Evolutionary conservation across 345 rosid genomes (phyloP).

Genomic region (Microthlaspi erraticum): DNA sequence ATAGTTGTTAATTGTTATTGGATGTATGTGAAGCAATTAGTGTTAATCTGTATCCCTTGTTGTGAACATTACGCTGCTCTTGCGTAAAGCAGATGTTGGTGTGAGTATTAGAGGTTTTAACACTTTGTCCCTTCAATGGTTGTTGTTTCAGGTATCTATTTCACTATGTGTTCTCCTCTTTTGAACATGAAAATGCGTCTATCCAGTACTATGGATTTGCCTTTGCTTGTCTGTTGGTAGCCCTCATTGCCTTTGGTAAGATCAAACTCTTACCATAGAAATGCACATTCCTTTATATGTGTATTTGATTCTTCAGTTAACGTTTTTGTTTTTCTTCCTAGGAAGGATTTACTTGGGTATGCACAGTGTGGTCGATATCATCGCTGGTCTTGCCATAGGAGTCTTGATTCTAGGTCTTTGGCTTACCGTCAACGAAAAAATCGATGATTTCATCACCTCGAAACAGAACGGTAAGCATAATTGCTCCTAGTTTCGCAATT

Average conservation of each 20-base stretch:
- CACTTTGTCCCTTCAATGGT: not conserved
- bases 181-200: slow-evolving; percentile 43
- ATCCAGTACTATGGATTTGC: slow-evolving; percentile 60
- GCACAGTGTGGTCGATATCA: slow-evolving; percentile 89
- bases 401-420: slow-evolving; percentile 70
- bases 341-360: slow-evolving; percentile 99
- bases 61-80: not conserved
- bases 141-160: slow-evolving; percentile 67
- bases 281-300: slow-evolving; percentile 10
- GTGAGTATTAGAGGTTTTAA: slow-evolving; percentile 9
- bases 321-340: slow-evolving; percentile 51
- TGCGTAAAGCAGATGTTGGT: slow-evolving; percentile 1
- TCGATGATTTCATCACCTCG: slow-evolving; percentile 71
- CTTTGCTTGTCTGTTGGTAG: slow-evolving; percentile 66
- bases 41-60: not conserved
- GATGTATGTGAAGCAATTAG: slow-evolving; percentile 10
- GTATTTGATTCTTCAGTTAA: slow-evolving; percentile 25
- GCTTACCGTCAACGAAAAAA: slow-evolving; percentile 61
- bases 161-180: slow-evolving; percentile 61
- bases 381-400: slow-evolving; percentile 78
- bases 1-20: not conserved
- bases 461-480: slow-evolving; percentile 75
- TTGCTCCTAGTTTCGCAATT: not conserved
- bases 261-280: slow-evolving; percentile 16
- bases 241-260: slow-evolving; percentile 76